Conservation (phyloP, 2,329 filamentous ascomycete species). For the Fusarium armeniacum region DNA sequence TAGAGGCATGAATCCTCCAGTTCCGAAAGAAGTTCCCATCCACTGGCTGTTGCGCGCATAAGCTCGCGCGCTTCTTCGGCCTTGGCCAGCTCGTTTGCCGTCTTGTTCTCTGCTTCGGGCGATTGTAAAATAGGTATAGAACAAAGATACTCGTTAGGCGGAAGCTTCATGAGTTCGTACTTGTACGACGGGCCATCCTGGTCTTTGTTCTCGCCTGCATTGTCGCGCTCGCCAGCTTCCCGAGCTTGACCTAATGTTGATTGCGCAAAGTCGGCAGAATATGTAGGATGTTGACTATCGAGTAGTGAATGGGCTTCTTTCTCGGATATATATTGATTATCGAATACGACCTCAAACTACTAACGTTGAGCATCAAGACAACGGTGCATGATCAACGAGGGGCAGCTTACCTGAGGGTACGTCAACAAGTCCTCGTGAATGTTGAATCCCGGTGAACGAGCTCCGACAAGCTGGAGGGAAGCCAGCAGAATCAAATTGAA, state of each 20-base stretch:
- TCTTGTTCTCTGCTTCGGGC: slow-evolving; percentile 70
- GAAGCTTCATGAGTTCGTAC: slow-evolving; percentile 82
- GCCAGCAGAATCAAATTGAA: slow-evolving; percentile 61
- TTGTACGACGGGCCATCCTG: slow-evolving; percentile 52
- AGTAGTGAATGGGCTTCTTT: slow-evolving; percentile 75
- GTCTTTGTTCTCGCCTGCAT: slow-evolving; percentile 47
- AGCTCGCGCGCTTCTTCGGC: slow-evolving; percentile 86
- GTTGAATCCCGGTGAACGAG: slow-evolving; percentile 75
- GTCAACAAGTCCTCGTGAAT: slow-evolving; percentile 90
- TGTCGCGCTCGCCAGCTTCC: slow-evolving; percentile 49
- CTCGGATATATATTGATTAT: slow-evolving; percentile 79
- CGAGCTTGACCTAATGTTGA: slow-evolving; percentile 56
- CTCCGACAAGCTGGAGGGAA: slow-evolving; percentile 60
- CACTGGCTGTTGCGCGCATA: slow-evolving; percentile 79
- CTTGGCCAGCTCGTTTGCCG: slow-evolving; percentile 75
- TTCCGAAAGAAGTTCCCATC: slow-evolving; percentile 82
- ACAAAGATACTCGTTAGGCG: slow-evolving; percentile 83
- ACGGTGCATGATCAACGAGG: slow-evolving; percentile 9
- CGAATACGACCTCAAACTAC: slow-evolving; percentile 85
- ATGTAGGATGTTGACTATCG: slow-evolving; percentile 57
- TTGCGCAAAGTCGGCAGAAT: slow-evolving; percentile 58
- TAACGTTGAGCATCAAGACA: slow-evolving; percentile 28
- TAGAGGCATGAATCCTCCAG: slow-evolving; percentile 90
- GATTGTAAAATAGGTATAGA: slow-evolving; percentile 80
- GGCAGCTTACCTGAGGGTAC: slow-evolving; percentile 79